These are phyloP conservation scores for Sanghuangporus weigelae DNA, from an alignment of 1,284 basidiomycete species.

Conservation along the genomic window DNA sequence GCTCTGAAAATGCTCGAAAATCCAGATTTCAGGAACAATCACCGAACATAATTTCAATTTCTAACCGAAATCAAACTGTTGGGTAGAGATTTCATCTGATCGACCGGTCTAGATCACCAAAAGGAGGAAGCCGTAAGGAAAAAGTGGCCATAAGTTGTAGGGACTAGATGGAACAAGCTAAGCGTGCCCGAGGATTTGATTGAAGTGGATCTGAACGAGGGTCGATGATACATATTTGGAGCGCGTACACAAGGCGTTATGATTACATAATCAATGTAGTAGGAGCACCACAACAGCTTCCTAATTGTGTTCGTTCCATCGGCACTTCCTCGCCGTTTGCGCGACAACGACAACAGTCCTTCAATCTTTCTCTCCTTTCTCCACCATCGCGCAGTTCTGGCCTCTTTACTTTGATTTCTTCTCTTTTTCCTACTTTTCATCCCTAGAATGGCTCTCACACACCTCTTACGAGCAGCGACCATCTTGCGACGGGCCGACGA, in stretches of 20 bases:
- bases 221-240: background rate
- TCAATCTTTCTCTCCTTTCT: background rate
- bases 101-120: background rate
- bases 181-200: too few relatives aligned
- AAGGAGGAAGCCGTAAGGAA: background rate
- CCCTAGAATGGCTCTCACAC: background rate
- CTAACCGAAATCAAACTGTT: background rate
- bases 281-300: background rate
- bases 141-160: too few relatives aligned
- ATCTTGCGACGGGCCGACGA: background rate
- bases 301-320: constrained; percentile 1
- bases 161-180: too few relatives aligned
- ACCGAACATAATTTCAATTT: background rate
- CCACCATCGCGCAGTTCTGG: background rate
- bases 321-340: background rate
- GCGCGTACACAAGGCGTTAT: background rate
- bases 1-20: background rate
- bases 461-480: background rate
- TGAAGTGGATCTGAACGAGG: background rate
- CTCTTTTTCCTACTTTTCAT: background rate
- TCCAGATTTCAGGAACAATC: background rate
- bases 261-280: background rate
- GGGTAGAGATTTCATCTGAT: background rate
- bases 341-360: background rate
- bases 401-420: background rate